Base-by-base conservation (phyloP, 768 basidiomycete species). In the Tulasnella sp. region DNA sequence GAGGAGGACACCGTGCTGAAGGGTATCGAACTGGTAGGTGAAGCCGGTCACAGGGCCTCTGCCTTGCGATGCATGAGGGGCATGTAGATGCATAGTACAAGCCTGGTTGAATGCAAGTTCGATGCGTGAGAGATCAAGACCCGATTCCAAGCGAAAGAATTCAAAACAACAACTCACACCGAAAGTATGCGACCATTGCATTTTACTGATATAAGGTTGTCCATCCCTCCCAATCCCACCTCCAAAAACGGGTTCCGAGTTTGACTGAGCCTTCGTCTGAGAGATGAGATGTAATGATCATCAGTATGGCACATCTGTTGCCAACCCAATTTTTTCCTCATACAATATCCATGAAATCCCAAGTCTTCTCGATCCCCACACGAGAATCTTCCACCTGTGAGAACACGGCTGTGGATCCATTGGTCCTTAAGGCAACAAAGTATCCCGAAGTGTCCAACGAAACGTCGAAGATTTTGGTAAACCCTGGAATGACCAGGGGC, bases 21-120 rank as follows among this genome's bases (percentile, higher is more conserved):
- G 66, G 5, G 84, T 79, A 61, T 88, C 79, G 68, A 88, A 90
- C 1, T 79, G 73, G 66, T 92, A 82, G 0, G 74, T 72, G 63
- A 79, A 80, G 15, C 78, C 78, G 30, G 76, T 76, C 30, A 77
- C 68, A 50, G 76, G 70, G 2, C 75, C 81, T 60, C 74, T 73
- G 19, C 75, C 75, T 23, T 74, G 73, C 1, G 71, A 72, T 4
- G 80, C 72, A 51, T 79, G 73, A 34, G 76, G 72, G 2, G 79
- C 75, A 48, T 78, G 80, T 1, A 83, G 69, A 44, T 88, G 79
- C 3, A 78, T 73, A 27, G 75, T 72, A 0, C 75, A 80, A 73
- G 76, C 73, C 87, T 88, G 55, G 3, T 21, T 26, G 2, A 42
- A 38, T 26, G 26, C 30, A 21, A 21, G 19, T 15, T 42, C 19